Evolutionary conservation across 768 basidiomycete species (phyloP).

Genomic region (Amanita brunnescens): DNA sequence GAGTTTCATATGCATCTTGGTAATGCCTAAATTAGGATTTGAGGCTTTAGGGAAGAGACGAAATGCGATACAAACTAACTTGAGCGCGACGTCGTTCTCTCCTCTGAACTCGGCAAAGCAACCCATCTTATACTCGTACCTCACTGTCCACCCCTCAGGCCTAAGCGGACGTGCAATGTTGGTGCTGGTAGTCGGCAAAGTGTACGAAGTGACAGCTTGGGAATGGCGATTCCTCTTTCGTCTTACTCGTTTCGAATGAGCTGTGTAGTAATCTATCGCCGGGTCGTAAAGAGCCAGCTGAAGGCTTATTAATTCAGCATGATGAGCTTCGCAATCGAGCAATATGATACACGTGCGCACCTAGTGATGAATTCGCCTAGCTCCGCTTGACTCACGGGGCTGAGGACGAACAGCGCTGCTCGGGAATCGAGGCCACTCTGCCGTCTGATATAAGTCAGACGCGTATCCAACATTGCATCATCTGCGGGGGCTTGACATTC

Average conservation of each 20-base stretch:
- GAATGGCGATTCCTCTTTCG: constrained; percentile 83
- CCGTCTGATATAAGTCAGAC: constrained; percentile 80
- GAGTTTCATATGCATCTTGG: constrained; percentile 82
- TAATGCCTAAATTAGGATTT: constrained; percentile 57
- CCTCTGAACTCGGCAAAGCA: constrained; percentile 93
- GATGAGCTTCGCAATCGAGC: not conserved
- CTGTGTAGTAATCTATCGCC: constrained; percentile 87
- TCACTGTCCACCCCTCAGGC: constrained; percentile 88
- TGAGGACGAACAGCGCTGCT: constrained; percentile 89
- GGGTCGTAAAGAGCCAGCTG: constrained; percentile 86
- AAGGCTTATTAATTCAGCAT: constrained; percentile 43
- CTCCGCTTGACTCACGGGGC: constrained; percentile 82
- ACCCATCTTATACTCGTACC: constrained; percentile 97
- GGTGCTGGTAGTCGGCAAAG: constrained; percentile 34
- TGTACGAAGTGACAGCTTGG: constrained; percentile 43
- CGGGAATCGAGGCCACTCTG: constrained; percentile 86
- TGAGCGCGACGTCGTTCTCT: constrained; percentile 87
- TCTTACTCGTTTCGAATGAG: constrained; percentile 86
- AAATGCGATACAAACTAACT: constrained; percentile 41
- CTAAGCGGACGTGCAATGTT: constrained; percentile 52
- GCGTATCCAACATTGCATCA: constrained; percentile 72
- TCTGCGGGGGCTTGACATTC: constrained; percentile 37
- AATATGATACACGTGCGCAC: constrained; percentile 25
- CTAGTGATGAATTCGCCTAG: constrained; percentile 84
- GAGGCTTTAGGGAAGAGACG: constrained; percentile 9